Base-by-base conservation (phyloP, 306 rosid species). In the Sindora glabra region DNA sequence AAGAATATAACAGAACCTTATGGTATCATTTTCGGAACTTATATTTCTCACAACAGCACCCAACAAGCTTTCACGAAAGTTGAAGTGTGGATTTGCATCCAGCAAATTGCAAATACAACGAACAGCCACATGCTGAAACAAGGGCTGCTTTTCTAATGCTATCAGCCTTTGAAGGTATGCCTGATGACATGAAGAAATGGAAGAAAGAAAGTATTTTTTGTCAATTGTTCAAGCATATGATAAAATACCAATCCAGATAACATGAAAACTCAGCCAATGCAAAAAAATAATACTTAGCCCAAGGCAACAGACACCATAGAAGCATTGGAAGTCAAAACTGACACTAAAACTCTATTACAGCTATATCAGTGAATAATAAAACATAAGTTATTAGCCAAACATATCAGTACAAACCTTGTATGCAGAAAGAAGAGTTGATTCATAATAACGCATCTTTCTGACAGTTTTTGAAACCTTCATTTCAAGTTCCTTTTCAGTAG, bases 391-490 rank as follows among this genome's bases (percentile, higher is more conserved):
- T 16, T 40, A 52, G 10, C 44, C 37, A 53, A 60, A 45, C 29
- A 62, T 63, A 36, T 30, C 39, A 73, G 52, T 27, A 67, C 65
- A 19, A 70, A 92, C 99, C 99, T 92, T 92, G 79, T 92, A 89
- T 53, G 83, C 67, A 63, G 94, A 81, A 24, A 89, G 83, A 58
- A 92, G 95, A 73, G 99, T 86, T 49, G 96, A 89, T 75, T 92
- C 99, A 77, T 78, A 89, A 60, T 50, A 76, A 45, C 96, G 90
- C 87, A 69, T 92, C 85, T 88, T 92, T 74, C 79, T 80, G 55
- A 92, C 87, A 65, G 81, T 76, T 81, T 89, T 92, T 39, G 95
- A 89, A 56, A 92, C 95, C 78, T 92, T 92, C 94, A 92, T 89
- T 64, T 92, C 94, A 36, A 74, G 68, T 77, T 92, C 99, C 75